Evolutionary conservation across 1,284 basidiomycete genomes (phyloP).

Genomic region (Malassezia sympodialis): DNA sequence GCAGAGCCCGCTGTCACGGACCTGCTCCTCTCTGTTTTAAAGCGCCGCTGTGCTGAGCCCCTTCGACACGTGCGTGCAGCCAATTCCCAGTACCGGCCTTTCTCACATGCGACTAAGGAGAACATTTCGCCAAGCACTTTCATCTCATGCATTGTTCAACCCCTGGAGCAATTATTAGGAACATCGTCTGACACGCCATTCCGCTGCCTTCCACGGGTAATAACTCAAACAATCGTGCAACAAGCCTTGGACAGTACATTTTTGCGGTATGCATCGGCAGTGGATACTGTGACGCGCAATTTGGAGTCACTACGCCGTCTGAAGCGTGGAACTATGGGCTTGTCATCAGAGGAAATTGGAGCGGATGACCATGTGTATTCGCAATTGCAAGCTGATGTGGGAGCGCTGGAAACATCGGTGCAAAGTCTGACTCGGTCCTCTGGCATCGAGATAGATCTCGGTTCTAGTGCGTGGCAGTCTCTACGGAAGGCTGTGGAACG

Average conservation of each 20-base stretch:
- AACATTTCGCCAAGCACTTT: slow-evolving; percentile 63
- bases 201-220: slow-evolving; percentile 10
- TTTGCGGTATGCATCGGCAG: slow-evolving; percentile 21
- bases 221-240: slow-evolving; percentile 13
- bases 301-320: slow-evolving; percentile 36
- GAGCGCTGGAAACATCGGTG: background rate
- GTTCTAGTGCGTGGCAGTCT: background rate
- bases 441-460: background rate
- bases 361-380: slow-evolving; percentile 1
- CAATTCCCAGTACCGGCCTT: slow-evolving; percentile 65
- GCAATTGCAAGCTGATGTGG: slow-evolving; percentile 6
- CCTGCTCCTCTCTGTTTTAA: slow-evolving; percentile 54
- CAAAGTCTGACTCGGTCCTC: background rate
- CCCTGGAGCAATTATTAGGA: slow-evolving; percentile 51
- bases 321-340: slow-evolving; percentile 24
- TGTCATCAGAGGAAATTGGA: background rate
- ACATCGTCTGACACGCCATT: slow-evolving; percentile 1
- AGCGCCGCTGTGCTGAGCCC: slow-evolving; percentile 68
- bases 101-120: background rate
- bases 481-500: background rate
- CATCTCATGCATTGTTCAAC: slow-evolving; percentile 66
- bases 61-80: slow-evolving; percentile 77
- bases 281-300: slow-evolving; percentile 39
- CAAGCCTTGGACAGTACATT: slow-evolving; percentile 19
- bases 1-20: slow-evolving; percentile 7